phyloP scores from a whole-genome alignment of 495 filamentous ascomycete genomes.

The Tuber borchii region DNA sequence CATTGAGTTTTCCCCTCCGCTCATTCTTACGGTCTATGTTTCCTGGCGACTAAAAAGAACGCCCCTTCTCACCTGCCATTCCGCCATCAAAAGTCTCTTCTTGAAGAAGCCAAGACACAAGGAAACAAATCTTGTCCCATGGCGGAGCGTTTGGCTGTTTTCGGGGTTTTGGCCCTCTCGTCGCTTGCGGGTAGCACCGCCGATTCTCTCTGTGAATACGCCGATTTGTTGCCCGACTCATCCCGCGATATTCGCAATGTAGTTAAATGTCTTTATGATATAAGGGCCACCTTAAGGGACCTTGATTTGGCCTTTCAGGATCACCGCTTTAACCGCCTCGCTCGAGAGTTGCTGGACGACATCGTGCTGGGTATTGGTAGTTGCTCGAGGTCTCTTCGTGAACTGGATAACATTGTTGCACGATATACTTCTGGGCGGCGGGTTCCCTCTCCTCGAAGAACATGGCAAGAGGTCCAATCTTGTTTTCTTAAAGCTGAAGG shows the following conservation, averaged over 20 bases:
- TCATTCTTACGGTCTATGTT: conserved; percentile 23
- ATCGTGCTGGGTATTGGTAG: conserved; percentile 46
- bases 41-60: conserved; percentile 11
- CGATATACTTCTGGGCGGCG: conserved; percentile 40
- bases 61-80: neutral
- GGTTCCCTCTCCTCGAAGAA: conserved; percentile 46
- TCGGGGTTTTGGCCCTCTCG: conserved; percentile 29
- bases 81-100: conserved; percentile 1
- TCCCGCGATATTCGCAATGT: conserved; percentile 36
- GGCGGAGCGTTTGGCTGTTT: conserved; percentile 35
- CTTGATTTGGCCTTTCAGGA: conserved; percentile 33
- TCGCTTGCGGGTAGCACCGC: conserved; percentile 29
- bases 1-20: conserved; percentile 24
- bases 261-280: conserved; percentile 32
- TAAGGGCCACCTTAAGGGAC: conserved; percentile 34
- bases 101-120: conserved; percentile 18
- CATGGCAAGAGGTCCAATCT: conserved; percentile 51
- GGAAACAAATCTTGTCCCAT: conserved; percentile 33
- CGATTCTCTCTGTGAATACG: conserved; percentile 32
- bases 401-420: conserved; percentile 44
- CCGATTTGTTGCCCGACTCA: conserved; percentile 36
- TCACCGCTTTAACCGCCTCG: conserved; percentile 35
- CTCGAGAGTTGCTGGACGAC: conserved; percentile 39
- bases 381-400: conserved; percentile 51
- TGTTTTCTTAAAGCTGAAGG: conserved; percentile 52